A percentile compares a stretch with the other conserved stretches of the same genome.
Conservation (phyloP, 345 rosid species). For the Pistacia vera region DNA sequence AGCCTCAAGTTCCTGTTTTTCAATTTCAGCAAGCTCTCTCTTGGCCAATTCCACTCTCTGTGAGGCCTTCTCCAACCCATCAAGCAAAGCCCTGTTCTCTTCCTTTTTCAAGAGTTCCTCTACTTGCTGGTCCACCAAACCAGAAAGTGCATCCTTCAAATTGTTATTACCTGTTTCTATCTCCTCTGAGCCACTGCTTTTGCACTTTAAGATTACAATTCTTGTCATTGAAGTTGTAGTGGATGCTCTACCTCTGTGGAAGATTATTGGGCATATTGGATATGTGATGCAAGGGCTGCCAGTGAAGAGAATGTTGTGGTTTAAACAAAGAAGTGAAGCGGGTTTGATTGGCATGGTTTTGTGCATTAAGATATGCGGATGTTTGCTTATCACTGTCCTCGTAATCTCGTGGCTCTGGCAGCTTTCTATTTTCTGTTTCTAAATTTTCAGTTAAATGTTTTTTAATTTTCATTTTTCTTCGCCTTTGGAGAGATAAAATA, state of each 20-base stretch:
- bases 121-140: slow-evolving; percentile 62
- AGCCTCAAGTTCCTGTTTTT: slow-evolving; percentile 71
- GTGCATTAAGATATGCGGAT: not conserved
- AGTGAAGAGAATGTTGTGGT: not conserved
- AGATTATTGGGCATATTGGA: slow-evolving; percentile 14
- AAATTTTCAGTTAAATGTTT: not conserved
- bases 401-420: not conserved
- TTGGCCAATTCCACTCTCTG: slow-evolving; percentile 74
- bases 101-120: slow-evolving; percentile 70
- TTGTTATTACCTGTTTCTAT: slow-evolving; percentile 23
- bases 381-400: not conserved
- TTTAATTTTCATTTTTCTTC: not conserved
- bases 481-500: too few relatives aligned
- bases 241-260: not conserved
- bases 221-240: slow-evolving; percentile 8
- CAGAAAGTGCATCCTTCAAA: slow-evolving; percentile 63
- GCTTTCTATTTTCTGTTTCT: not conserved
- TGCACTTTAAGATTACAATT: slow-evolving; percentile 35
- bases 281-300: slow-evolving; percentile 4
- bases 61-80: slow-evolving; percentile 76
- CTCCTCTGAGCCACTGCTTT: slow-evolving; percentile 33
- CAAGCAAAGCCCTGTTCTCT: slow-evolving; percentile 75
- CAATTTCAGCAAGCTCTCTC: slow-evolving; percentile 71
- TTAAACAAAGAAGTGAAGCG: slow-evolving; percentile 1
- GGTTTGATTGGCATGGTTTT: not conserved